A percentile compares a stretch with the other conserved stretches of the same genome.
phyloP scores from a whole-genome alignment of 1,284 basidiomycete species.

The Earliella scabrosa region DNA sequence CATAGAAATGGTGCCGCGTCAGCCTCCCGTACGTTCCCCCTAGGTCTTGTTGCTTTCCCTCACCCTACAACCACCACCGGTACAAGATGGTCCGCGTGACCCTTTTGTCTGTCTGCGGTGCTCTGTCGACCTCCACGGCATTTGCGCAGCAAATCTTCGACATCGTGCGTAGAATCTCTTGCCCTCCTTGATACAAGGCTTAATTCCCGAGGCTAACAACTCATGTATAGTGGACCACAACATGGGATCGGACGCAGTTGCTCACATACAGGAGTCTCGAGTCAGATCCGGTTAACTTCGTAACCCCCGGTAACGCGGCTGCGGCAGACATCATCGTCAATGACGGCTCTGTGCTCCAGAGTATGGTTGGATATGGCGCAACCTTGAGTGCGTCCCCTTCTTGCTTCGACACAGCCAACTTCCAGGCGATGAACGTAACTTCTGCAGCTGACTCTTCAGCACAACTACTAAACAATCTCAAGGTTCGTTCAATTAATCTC shows the following conservation, averaged over 20 bases:
- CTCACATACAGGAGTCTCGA: conserved; percentile 39
- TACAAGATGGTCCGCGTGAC: conserved; percentile 19
- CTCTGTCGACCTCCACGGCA: conserved; percentile 11
- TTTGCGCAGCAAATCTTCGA: conserved; percentile 41
- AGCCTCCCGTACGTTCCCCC: neutral
- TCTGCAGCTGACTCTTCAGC: conserved; percentile 55
- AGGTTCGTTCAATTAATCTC: conserved; percentile 31
- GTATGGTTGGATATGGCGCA: conserved; percentile 53
- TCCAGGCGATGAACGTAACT: too few relatives aligned
- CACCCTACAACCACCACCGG: too few relatives aligned
- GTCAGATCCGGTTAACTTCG: conserved; percentile 41
- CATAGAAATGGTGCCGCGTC: too few relatives aligned
- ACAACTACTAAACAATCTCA: conserved; percentile 47
- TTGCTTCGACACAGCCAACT: neutral
- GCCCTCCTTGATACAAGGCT: neutral
- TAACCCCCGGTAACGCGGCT: conserved; percentile 43
- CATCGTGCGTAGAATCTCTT: conserved; percentile 32
- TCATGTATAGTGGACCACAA: conserved; percentile 39
- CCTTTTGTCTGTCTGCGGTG: conserved; percentile 5
- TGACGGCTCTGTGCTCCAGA: conserved; percentile 46
- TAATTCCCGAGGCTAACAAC: neutral
- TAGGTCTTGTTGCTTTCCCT: too few relatives aligned
- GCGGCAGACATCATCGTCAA: conserved; percentile 49
- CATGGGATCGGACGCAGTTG: conserved; percentile 40
- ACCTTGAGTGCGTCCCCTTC: conserved; percentile 44